Conservation (phyloP, 2,329 filamentous ascomycete species). For the Fusarium fujikuroi region DNA sequence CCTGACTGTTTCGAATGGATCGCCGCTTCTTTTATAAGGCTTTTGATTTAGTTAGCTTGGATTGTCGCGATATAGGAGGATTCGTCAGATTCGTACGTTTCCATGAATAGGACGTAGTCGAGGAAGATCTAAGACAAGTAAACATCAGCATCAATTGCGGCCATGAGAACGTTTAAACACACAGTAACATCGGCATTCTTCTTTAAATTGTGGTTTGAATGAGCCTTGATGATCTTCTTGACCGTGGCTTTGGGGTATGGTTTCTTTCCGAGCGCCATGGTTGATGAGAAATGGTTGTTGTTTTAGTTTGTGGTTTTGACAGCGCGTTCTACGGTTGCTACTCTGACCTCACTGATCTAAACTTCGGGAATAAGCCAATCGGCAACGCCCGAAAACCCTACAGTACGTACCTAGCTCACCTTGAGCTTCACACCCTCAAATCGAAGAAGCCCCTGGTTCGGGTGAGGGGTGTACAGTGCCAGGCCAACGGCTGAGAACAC, state of each 20-base stretch:
- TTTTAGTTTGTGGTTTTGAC: slow-evolving; percentile 36
- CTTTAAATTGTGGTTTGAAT: slow-evolving; percentile 81
- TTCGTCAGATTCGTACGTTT: slow-evolving; percentile 56
- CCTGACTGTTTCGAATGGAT: slow-evolving; percentile 80
- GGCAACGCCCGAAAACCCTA: slow-evolving; percentile 31
- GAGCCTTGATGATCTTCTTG: slow-evolving; percentile 90
- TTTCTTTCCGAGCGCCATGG: slow-evolving; percentile 67
- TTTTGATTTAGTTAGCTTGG: slow-evolving; percentile 48
- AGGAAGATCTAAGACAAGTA: slow-evolving; percentile 76
- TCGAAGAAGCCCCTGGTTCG: neutral
- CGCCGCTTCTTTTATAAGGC: slow-evolving; percentile 81
- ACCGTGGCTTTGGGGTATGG: slow-evolving; percentile 85
- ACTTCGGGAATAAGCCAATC: slow-evolving; percentile 36
- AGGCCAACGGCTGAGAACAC: neutral
- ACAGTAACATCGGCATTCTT: slow-evolving; percentile 90
- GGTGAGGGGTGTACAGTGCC: slow-evolving; percentile 40
- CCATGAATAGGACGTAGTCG: slow-evolving; percentile 86
- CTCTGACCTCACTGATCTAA: slow-evolving; percentile 38
- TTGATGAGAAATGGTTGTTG: slow-evolving; percentile 14
- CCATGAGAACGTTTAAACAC: slow-evolving; percentile 44
- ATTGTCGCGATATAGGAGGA: neutral
- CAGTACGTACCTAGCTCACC: slow-evolving; percentile 30
- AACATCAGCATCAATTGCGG: slow-evolving; percentile 40
- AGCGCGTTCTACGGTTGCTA: slow-evolving; percentile 32
- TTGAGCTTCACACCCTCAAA: slow-evolving; percentile 4